phyloP scores from a whole-genome alignment of 2,329 filamentous ascomycete species.

The Penicillium vulpinum region DNA sequence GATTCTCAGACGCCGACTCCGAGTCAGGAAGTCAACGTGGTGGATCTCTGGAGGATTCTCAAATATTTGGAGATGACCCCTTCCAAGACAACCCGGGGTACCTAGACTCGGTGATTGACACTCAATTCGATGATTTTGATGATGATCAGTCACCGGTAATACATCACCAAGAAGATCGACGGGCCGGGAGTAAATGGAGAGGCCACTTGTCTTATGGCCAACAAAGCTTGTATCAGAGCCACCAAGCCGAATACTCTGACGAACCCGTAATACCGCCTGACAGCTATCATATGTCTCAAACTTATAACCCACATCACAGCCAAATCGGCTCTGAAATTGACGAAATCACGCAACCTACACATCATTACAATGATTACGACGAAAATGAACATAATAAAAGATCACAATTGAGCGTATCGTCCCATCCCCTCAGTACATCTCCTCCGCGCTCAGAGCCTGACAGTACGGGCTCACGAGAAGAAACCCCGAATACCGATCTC shows the following conservation, averaged over 20 bases:
- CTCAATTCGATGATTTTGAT: slow-evolving; percentile 37
- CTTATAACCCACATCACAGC: slow-evolving; percentile 1
- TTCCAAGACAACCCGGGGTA: slow-evolving; percentile 40
- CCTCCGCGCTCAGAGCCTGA: slow-evolving; percentile 25
- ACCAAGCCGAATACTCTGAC: background rate
- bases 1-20: slow-evolving; percentile 45
- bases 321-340: slow-evolving; percentile 2
- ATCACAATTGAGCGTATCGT: slow-evolving; percentile 6
- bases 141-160: slow-evolving; percentile 26
- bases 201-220: slow-evolving; percentile 20
- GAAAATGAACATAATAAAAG: slow-evolving; percentile 1
- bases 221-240: slow-evolving; percentile 13
- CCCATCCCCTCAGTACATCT: slow-evolving; percentile 11
- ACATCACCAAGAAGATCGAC: slow-evolving; percentile 6
- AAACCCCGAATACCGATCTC: slow-evolving; percentile 39
- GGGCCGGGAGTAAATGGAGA: slow-evolving; percentile 13
- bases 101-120: slow-evolving; percentile 40
- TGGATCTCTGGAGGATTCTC: slow-evolving; percentile 29
- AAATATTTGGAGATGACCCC: slow-evolving; percentile 31
- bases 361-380: background rate
- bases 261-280: background rate
- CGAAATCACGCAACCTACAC: background rate
- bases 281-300: background rate
- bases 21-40: slow-evolving; percentile 34
- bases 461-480: slow-evolving; percentile 25